Conservation (phyloP, 805 yeast species). For the Sungouiozyma ichnusensis region DNA sequence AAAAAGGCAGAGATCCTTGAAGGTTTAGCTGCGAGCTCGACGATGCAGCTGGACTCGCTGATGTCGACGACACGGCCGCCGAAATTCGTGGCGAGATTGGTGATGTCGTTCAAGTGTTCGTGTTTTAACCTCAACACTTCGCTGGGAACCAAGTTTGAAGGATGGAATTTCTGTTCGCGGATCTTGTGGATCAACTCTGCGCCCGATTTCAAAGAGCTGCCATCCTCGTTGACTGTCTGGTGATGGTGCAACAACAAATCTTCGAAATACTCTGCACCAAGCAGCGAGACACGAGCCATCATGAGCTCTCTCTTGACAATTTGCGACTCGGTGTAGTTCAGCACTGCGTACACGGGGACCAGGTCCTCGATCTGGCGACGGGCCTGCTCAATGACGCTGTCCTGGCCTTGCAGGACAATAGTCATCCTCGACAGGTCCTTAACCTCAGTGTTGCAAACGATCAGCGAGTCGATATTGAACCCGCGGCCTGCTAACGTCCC, state of each 20-base stretch:
- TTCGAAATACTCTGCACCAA: constrained; percentile 98
- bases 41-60: constrained; percentile 85
- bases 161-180: constrained; percentile 53
- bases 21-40: constrained; percentile 92
- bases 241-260: constrained; percentile 81
- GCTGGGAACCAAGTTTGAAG: constrained; percentile 78
- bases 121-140: constrained; percentile 93
- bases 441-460: constrained; percentile 94
- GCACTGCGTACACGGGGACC: constrained; percentile 96
- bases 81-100: constrained; percentile 70
- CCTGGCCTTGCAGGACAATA: constrained; percentile 86
- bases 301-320: constrained; percentile 85
- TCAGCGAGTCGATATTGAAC: constrained; percentile 93
- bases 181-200: constrained; percentile 16
- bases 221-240: constrained; percentile 28
- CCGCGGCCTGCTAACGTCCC: constrained; percentile 98
- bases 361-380: constrained; percentile 95
- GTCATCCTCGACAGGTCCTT: constrained; percentile 95
- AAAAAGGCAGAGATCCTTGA: constrained; percentile 78
- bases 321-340: constrained; percentile 85
- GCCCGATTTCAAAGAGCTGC: constrained; percentile 20
- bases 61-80: constrained; percentile 92
- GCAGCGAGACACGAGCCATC: constrained; percentile 80
- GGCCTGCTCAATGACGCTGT: constrained; percentile 94
- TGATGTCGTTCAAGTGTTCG: constrained; percentile 74